Evolutionary conservation across 805 yeast species (phyloP), one percentile per base, ranked within the genome.

Genomic region (Kodamaea restingae): DNA sequence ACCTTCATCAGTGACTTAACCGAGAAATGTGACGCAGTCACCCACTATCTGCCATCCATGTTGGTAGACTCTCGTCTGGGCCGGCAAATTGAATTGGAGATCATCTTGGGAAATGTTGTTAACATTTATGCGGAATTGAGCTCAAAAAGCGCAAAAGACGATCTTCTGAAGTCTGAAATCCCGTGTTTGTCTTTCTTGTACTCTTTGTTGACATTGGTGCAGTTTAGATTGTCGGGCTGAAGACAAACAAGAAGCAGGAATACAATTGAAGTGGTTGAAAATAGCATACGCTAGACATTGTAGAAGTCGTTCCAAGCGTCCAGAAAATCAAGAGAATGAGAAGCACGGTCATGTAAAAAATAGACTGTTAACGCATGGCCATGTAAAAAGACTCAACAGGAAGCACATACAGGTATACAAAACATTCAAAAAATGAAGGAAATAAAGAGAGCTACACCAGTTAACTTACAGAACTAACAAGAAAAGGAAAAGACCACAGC

Each of bases 1-100:
- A 55, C 76, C 26, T 78, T 76, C 45, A 67, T 77, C n/a, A 63
- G 65, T 11, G 72, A 66, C 43, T 65, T 63, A 43, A 54, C 60
- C 7, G 46, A 40, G 32, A 34, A 28, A 7, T 34, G 39, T 18
- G 84, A 81, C 51, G 83, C 71, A 41, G 78, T 77, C 8, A 67
- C 63, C 25, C 75, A 71, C 60, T 68, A 67, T 48, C 43, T 54
- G 3, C 73, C 73, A 10, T 67, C 71, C 11, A 67, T 67, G 73
- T 58, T 59, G 28, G 59, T 65, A 6, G 73, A 68, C 42, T 43
- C 49, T 25, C 55, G 63, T 30, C 66, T 67, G 45, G 52, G 54
- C 10, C 66, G 64, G 45, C 55, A 59, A 41, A 48, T 65, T 42
- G 73, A 68, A 47, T 45, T 63, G 37, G 73, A 68, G 49, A 55